Conservation (phyloP, 495 filamentous ascomycete species). For the Podospora pseudocomata region DNA sequence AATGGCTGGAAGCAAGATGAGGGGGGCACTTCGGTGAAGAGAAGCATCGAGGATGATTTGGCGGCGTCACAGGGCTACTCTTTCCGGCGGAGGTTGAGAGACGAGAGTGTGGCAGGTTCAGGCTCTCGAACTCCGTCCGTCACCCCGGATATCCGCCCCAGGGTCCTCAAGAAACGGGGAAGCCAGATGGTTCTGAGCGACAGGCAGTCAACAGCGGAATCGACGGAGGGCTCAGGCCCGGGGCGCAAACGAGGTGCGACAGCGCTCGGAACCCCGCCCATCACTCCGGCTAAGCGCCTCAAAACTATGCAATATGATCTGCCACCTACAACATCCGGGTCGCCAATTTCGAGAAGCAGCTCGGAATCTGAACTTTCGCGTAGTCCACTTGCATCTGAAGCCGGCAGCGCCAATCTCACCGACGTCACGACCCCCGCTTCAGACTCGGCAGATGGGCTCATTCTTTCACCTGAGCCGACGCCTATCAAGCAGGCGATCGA, state of each 20-base stretch:
- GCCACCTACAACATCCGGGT: conserved; percentile 22
- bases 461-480: conserved; percentile 39
- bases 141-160: conserved; percentile 47
- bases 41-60: conserved; percentile 42
- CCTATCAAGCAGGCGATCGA: conserved; percentile 30
- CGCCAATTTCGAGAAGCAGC: conserved; percentile 26
- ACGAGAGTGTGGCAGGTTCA: conserved; percentile 36
- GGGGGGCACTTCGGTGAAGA: conserved; percentile 39
- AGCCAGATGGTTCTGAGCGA: conserved; percentile 29
- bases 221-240: conserved; percentile 10
- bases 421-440: conserved; percentile 42
- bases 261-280: conserved; percentile 40
- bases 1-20: conserved; percentile 73
- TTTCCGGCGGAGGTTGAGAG: conserved; percentile 42
- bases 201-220: conserved; percentile 26
- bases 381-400: conserved; percentile 27
- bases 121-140: conserved; percentile 46
- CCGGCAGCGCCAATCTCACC: conserved; percentile 31
- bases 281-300: conserved; percentile 43
- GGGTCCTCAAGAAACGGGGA: conserved; percentile 37
- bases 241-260: conserved; percentile 36
- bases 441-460: conserved; percentile 33
- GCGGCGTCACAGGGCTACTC: conserved; percentile 38
- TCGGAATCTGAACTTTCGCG: conserved; percentile 18
- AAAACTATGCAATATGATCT: conserved; percentile 38